Evolutionary conservation across 2,329 filamentous ascomycete genomes (phyloP).

Genomic region (Colletotrichum sp.): DNA sequence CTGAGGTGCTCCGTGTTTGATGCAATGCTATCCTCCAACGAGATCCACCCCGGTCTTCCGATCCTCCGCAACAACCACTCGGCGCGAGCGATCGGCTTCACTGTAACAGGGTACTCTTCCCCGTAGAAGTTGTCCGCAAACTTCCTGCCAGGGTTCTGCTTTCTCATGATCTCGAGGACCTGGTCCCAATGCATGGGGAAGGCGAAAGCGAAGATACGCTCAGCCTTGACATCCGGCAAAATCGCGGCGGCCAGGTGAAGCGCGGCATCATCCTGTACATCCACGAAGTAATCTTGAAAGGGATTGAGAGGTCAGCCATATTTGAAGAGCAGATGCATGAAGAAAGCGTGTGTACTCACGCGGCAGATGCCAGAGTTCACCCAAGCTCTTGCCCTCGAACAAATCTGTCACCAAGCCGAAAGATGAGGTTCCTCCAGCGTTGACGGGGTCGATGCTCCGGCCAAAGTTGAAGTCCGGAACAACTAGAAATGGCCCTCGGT

Average conservation of each 20-base stretch:
- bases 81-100: neutral
- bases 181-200: slow-evolving; percentile 51
- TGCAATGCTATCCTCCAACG: neutral
- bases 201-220: slow-evolving; percentile 61
- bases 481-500: slow-evolving; percentile 24
- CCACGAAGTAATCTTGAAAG: slow-evolving; percentile 45
- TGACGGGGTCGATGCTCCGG: slow-evolving; percentile 12
- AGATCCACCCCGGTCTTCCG: neutral
- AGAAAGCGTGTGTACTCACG: neutral
- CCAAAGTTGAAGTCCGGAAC: slow-evolving; percentile 35
- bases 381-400: slow-evolving; percentile 23
- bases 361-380: neutral
- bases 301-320: neutral
- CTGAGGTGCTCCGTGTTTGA: neutral
- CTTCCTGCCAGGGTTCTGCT: slow-evolving; percentile 13
- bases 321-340: neutral
- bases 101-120: neutral
- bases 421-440: slow-evolving; percentile 26
- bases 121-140: slow-evolving; percentile 23
- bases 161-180: slow-evolving; percentile 33
- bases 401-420: slow-evolving; percentile 21
- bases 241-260: slow-evolving; percentile 58
- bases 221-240: slow-evolving; percentile 44
- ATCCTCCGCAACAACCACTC: neutral
- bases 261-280: slow-evolving; percentile 53